Conservation (phyloP, 2,329 filamentous ascomycete species). For the Botryotinia convoluta region DNA sequence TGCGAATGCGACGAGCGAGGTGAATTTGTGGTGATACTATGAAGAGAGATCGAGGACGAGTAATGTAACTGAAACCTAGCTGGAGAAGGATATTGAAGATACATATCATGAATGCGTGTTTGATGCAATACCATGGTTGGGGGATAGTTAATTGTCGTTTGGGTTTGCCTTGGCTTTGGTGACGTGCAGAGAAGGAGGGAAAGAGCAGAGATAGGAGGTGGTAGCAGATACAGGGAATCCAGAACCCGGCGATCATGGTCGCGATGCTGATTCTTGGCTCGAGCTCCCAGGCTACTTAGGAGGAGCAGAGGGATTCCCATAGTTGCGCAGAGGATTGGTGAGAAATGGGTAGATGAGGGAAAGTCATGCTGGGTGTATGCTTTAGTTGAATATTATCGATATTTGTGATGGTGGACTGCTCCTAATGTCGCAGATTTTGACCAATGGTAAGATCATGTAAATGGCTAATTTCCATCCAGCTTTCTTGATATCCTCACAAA, state of each 20-base stretch:
- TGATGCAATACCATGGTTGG: not conserved
- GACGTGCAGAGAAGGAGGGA: not conserved
- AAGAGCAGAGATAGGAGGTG: not conserved
- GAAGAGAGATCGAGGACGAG: not conserved
- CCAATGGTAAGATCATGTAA: not conserved
- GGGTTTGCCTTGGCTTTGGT: not conserved
- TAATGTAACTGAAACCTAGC: not conserved
- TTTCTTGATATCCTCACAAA: not conserved
- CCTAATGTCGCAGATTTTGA: not conserved
- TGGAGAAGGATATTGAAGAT: not conserved
- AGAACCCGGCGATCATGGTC: not conserved
- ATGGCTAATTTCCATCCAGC: not conserved
- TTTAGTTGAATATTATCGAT: too few species aligned
- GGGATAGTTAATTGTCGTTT: not conserved
- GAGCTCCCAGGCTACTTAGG: not conserved
- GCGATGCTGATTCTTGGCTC: not conserved
- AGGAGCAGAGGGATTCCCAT: not conserved
- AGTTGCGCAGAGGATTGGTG: not conserved
- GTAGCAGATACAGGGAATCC: not conserved
- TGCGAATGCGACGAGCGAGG: conserved; percentile 52
- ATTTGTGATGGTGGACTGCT: too few species aligned
- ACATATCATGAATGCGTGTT: not conserved
- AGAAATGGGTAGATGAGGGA: not conserved
- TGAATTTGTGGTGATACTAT: conserved; percentile 49
- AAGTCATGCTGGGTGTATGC: too few species aligned